Percentiles rank a stretch among this genome's conserved stretches.
Conservation (phyloP, 805 yeast species). For the Zygosaccharomyces bisporus region DNA sequence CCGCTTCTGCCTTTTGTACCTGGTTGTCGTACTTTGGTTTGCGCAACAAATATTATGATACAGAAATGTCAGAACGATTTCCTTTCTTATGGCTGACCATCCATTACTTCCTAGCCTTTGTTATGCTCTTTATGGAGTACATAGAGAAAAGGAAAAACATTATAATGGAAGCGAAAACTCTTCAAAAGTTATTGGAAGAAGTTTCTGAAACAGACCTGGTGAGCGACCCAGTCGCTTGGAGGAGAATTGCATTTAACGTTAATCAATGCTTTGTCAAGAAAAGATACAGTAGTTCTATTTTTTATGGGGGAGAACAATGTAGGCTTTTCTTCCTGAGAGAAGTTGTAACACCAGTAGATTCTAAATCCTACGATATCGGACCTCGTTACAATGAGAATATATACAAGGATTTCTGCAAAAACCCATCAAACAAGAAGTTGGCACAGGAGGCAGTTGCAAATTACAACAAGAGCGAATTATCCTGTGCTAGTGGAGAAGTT, state of each 20-base stretch:
- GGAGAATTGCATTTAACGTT: not conserved
- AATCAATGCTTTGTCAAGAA: not conserved
- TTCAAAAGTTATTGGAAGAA: slow-evolving; percentile 2
- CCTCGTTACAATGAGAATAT: not conserved
- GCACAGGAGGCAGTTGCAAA: not conserved
- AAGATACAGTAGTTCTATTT: not conserved
- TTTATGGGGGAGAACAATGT: not conserved
- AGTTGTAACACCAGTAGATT: not conserved
- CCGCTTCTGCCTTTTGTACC: not conserved
- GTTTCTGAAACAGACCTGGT: not conserved
- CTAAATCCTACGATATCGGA: not conserved
- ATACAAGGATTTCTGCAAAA: not conserved
- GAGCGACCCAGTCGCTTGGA: not conserved
- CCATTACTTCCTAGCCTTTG: not conserved
- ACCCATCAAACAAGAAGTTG: not conserved
- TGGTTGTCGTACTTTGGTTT: not conserved
- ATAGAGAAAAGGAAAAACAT: not conserved
- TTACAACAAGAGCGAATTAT: slow-evolving; percentile 3
- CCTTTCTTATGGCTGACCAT: not conserved
- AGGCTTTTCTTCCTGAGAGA: not conserved
- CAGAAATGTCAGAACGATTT: not conserved
- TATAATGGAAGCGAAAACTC: not conserved
- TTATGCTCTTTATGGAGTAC: not conserved
- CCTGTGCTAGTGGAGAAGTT: not conserved
- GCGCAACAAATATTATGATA: not conserved